Base-by-base conservation (phyloP, 164 flowering plant genomes). In the Umbilicus rupestris region DNA sequence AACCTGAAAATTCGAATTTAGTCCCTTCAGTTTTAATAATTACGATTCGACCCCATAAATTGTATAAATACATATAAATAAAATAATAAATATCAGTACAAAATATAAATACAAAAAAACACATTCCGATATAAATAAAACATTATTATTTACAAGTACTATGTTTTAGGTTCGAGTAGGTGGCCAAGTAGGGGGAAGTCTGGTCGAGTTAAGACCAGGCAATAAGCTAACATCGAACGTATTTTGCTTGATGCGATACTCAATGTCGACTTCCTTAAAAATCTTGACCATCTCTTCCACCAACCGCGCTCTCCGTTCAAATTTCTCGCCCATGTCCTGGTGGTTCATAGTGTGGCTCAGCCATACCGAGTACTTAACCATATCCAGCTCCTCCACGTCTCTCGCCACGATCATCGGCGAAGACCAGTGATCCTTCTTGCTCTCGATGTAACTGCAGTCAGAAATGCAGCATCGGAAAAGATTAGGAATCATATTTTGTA, bases 341-440 rank as follows among this genome's bases (percentile, higher is more conserved):
- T 70, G 73, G 73, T 86, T 84, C 70, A 86, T 84, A 39, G 49
- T 74, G 52, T 86, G 92, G 6, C 35, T 29, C 14, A 70, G 8
- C 92, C 92, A 86, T 4, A 86, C 71, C 0, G 84, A 77, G 6
- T 80, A 17, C 39, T 67, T 79, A 26, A 86, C 3, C 64, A 5
- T 73, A 49, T 69, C 72, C 50, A 86, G 20, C 0, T 67, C 76
- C 22, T 78, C 83, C n/a, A 82, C 33, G 3, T 84, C 81, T 74
- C 72, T 81, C n/a, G 79, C 5, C 15, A 86, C 65, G 0, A 84
- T 46, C 66, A 50, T 67, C 0, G 87, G 86, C 0, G 66, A 1
- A 15, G 89, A 72, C 92, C 92, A 86, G 39, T 84, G 81, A 35
- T 84, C 92, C 41, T 71, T 83, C 79, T 75, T 83, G 79, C 33